phyloP scores from a whole-genome alignment of 2,329 filamentous ascomycete genomes.

The Diaporthe ilicicola region DNA sequence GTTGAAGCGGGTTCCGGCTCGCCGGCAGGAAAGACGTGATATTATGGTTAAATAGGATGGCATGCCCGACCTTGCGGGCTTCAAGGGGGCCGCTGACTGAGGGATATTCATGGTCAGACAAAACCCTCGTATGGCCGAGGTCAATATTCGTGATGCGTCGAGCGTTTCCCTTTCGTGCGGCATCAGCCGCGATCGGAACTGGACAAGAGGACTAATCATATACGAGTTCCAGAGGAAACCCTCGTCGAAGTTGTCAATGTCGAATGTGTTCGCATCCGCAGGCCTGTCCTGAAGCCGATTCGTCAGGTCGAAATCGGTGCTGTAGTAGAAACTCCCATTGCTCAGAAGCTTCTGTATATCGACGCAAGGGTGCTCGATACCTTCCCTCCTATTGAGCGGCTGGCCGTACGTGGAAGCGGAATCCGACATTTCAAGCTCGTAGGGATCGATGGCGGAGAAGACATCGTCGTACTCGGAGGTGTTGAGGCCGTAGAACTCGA shows the following conservation, averaged over 20 bases:
- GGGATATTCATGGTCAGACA: constrained; percentile 88
- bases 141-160: constrained; percentile 88
- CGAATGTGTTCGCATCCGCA: constrained; percentile 79
- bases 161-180: constrained; percentile 78
- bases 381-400: constrained; percentile 70
- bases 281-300: constrained; percentile 89
- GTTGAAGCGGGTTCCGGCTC: constrained; percentile 96
- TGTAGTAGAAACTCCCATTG: constrained; percentile 97
- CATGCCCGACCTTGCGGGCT: constrained; percentile 71
- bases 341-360: constrained; percentile 91
- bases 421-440: constrained; percentile 59
- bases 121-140: constrained; percentile 93
- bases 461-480: constrained; percentile 86
- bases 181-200: constrained; percentile 85
- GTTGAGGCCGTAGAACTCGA: constrained; percentile 94
- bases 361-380: constrained; percentile 86
- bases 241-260: constrained; percentile 92
- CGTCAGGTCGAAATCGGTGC: constrained; percentile 96
- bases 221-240: constrained; percentile 98
- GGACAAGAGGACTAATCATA: constrained; percentile 92
- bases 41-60: constrained; percentile 89
- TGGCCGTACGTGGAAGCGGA: constrained; percentile 57
- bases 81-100: constrained; percentile 75
- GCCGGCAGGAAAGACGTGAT: constrained; percentile 86
- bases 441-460: constrained; percentile 58